phyloP scores from a whole-genome alignment of 139 green algal genomes.

The Yamagishiella unicocca region DNA sequence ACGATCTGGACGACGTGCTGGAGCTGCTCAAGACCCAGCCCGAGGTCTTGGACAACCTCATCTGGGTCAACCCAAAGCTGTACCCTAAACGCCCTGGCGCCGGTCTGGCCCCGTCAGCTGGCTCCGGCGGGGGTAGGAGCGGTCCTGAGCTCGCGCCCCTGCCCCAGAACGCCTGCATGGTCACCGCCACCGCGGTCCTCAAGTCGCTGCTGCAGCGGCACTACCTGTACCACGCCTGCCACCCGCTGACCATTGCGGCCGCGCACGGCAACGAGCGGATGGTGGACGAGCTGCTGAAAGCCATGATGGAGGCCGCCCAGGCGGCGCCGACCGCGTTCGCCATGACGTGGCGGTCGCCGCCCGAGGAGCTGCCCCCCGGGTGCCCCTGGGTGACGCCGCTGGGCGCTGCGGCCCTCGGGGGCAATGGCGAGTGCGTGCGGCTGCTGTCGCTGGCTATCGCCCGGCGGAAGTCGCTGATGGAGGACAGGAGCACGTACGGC shows the following conservation, averaged over 20 bases:
- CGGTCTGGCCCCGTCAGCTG: too few relatives aligned
- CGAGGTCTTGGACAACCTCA: neutral
- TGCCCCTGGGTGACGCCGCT: slow-evolving; percentile 46
- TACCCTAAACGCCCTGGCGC: neutral
- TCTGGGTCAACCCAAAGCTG: slow-evolving; percentile 22
- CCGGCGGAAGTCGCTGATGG: neutral
- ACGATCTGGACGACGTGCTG: slow-evolving; percentile 20
- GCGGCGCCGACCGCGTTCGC: neutral
- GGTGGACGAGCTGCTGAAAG: slow-evolving; percentile 34
- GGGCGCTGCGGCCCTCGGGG: slow-evolving; percentile 24
- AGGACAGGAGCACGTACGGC: slow-evolving; percentile 32
- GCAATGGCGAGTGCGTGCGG: slow-evolving; percentile 37
- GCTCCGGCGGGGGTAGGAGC: too few relatives aligned
- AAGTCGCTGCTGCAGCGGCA: neutral
- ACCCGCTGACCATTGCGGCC: slow-evolving; percentile 36
- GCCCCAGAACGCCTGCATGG: neutral
- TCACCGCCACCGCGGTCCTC: neutral
- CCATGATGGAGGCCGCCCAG: neutral
- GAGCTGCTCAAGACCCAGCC: slow-evolving; percentile 1
- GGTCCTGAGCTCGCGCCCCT: neutral
- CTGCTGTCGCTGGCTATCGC: neutral
- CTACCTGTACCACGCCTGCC: slow-evolving; percentile 24
- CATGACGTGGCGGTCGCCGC: slow-evolving; percentile 1
- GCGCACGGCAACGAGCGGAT: slow-evolving; percentile 14
- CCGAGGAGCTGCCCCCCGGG: slow-evolving; percentile 7